Percentiles rank a stretch among this genome's conserved stretches.
Conservation (phyloP, 2,329 filamentous ascomycete species). For the Fusarium virguliforme region DNA sequence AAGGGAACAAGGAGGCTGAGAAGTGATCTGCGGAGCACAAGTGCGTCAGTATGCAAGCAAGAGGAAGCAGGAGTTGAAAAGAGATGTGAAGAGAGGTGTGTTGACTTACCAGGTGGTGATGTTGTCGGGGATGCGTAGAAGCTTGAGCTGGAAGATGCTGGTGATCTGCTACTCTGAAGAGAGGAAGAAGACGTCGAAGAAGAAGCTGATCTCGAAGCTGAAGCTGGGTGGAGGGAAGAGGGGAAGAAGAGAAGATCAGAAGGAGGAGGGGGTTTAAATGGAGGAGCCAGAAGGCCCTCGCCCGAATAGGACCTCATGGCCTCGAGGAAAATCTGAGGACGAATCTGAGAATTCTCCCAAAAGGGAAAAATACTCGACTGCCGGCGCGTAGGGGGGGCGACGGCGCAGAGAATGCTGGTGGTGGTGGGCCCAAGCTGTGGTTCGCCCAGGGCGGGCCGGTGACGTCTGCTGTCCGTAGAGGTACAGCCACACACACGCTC, state of each 20-base stretch:
- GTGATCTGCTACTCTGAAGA: too few relatives aligned
- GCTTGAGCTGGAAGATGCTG: too few relatives aligned
- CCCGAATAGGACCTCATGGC: not conserved
- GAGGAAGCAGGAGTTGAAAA: not conserved
- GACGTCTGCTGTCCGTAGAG: too few relatives aligned
- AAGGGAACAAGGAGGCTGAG: not conserved
- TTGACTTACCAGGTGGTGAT: too few relatives aligned
- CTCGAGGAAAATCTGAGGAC: too few relatives aligned
- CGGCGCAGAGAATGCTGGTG: too few relatives aligned
- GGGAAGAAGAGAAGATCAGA: not conserved
- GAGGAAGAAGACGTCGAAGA: too few relatives aligned
- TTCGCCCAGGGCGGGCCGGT: not conserved
- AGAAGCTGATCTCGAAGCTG: too few relatives aligned
- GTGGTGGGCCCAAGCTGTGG: not conserved
- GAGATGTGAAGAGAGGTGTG: too few relatives aligned
- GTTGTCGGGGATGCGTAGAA: too few relatives aligned
- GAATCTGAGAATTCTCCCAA: conserved; percentile 3
- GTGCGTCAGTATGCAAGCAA: not conserved
- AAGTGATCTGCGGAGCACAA: not conserved
- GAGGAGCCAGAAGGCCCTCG: not conserved
- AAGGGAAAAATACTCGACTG: not conserved
- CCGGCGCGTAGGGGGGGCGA: too few relatives aligned
- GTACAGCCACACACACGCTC: too few relatives aligned
- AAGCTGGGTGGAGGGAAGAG: not conserved
- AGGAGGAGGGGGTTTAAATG: conserved; percentile 17